Conservation (phyloP, 176 grass and related monocot genomes). For the Juncus effusus region DNA sequence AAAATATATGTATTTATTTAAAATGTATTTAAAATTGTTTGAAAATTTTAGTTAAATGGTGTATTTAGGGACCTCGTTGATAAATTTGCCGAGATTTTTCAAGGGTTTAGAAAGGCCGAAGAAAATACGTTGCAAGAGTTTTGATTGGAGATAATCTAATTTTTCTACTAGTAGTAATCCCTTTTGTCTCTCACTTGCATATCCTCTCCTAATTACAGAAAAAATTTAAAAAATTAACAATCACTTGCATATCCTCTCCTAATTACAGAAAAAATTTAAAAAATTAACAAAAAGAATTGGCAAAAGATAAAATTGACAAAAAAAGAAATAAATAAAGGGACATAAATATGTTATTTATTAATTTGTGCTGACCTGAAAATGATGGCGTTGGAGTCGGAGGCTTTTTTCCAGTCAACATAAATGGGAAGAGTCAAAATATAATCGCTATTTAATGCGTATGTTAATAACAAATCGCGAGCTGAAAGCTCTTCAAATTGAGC, state of each 20-base stretch:
- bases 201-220: constrained; percentile 62
- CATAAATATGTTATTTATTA: not conserved
- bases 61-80: constrained; percentile 60
- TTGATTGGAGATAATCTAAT: constrained; percentile 86
- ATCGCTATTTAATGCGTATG: constrained; percentile 64
- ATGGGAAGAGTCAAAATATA: constrained; percentile 84
- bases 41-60: not conserved
- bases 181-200: constrained; percentile 76
- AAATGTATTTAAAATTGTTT: constrained; percentile 34
- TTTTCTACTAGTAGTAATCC: constrained; percentile 79
- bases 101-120: constrained; percentile 71
- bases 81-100: constrained; percentile 55
- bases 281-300: not conserved
- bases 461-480: constrained; percentile 56
- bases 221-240: not conserved
- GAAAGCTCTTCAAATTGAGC: constrained; percentile 90
- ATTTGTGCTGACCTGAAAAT: constrained; percentile 61
- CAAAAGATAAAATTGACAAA: not conserved
- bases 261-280: not conserved
- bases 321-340: not conserved
- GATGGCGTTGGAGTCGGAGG: constrained; percentile 74
- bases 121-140: constrained; percentile 71
- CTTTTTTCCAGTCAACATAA: constrained; percentile 85
- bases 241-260: constrained; percentile 90
- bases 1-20: constrained; percentile 44